Percentiles rank a stretch among this genome's conserved stretches.
Evolutionary conservation across 768 basidiomycete genomes (phyloP).

Genomic region (Serendipita sp.): DNA sequence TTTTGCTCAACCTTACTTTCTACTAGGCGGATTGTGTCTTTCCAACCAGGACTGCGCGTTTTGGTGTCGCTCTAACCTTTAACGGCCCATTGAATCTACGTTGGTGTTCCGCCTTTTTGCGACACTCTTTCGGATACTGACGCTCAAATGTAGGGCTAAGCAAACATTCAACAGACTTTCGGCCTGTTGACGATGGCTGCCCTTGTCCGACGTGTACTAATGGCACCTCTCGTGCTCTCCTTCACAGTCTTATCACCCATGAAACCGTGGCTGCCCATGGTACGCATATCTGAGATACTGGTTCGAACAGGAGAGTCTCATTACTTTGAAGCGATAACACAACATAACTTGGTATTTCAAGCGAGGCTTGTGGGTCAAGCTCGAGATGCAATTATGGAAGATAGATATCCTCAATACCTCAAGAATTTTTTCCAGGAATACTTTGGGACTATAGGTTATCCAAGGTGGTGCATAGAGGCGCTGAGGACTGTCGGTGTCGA

Average conservation of each 20-base stretch:
- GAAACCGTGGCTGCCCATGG: slow-evolving; percentile 82
- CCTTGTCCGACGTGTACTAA: slow-evolving; percentile 73
- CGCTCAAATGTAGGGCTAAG: slow-evolving; percentile 32
- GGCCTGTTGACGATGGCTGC: slow-evolving; percentile 57
- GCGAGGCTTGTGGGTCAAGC: slow-evolving; percentile 77
- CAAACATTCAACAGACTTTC: slow-evolving; percentile 53
- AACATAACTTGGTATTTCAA: slow-evolving; percentile 75
- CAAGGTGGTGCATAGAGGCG: slow-evolving; percentile 80
- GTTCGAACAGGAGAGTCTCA: background rate
- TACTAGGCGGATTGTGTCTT: slow-evolving; percentile 80
- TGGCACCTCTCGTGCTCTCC: slow-evolving; percentile 51
- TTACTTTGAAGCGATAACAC: slow-evolving; percentile 43
- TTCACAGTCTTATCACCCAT: slow-evolving; percentile 59
- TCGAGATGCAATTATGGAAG: slow-evolving; percentile 62
- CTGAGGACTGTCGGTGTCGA: slow-evolving; percentile 71
- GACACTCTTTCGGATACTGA: background rate
- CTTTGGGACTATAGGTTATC: slow-evolving; percentile 63
- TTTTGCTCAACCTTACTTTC: background rate
- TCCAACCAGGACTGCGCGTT: slow-evolving; percentile 80
- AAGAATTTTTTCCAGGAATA: slow-evolving; percentile 60
- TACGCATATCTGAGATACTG: slow-evolving; percentile 20
- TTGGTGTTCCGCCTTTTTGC: slow-evolving; percentile 19
- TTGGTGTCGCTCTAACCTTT: slow-evolving; percentile 76
- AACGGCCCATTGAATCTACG: slow-evolving; percentile 71
- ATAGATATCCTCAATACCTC: slow-evolving; percentile 64